phyloP scores from a whole-genome alignment of 345 rosid genomes.

The Eucalyptus polyanthemos region DNA sequence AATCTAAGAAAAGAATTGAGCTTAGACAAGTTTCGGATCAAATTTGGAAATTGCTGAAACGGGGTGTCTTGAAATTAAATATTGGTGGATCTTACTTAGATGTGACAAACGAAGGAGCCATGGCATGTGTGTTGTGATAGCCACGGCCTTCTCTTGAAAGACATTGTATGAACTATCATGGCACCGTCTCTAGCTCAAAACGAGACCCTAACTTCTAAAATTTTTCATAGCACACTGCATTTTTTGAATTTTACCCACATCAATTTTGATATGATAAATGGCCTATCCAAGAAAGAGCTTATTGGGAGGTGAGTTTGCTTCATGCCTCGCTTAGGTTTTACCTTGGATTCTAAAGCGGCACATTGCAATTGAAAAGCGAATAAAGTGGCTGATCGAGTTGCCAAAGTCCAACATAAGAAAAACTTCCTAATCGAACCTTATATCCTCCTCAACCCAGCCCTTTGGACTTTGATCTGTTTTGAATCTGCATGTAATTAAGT shows the following conservation, averaged over 20 bases:
- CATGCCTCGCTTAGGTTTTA: not conserved
- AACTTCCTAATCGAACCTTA: not conserved
- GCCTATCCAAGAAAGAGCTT: not conserved
- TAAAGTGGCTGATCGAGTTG: too few species aligned
- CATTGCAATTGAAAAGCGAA: fast-evolving
- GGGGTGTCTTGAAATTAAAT: not conserved
- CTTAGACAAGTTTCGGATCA: fast-evolving
- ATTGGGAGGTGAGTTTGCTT: not conserved
- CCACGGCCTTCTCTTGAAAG: not conserved
- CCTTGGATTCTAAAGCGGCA: too few species aligned
- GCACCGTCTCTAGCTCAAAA: fast-evolving
- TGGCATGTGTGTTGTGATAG: not conserved
- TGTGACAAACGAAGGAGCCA: not conserved
- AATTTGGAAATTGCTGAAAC: fast-evolving
- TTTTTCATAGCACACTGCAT: too few species aligned
- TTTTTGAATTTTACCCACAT: too few species aligned
- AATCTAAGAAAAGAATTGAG: not conserved
- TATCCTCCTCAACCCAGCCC: too few species aligned
- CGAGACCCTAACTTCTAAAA: not conserved
- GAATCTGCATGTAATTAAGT: not conserved
- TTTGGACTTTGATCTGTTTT: not conserved
- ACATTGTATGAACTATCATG: fast-evolving
- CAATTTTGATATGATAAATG: not conserved
- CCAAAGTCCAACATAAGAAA: not conserved
- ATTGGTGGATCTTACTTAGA: not conserved